phyloP scores from a whole-genome alignment of 2,329 filamentous ascomycete species.

The Capronia coronata region DNA sequence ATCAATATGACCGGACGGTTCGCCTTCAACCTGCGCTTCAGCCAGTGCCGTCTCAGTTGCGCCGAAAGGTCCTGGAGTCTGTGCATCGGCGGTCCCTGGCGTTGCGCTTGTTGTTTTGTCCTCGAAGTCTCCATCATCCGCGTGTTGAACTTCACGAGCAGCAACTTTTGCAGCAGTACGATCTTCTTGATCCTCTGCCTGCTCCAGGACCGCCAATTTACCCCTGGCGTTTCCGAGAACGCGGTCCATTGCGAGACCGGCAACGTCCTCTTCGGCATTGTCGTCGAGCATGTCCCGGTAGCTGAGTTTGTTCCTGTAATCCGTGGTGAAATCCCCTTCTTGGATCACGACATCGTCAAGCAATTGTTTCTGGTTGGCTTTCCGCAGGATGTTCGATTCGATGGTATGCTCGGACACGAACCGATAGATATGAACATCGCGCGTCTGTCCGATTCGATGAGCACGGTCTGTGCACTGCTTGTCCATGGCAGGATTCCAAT shows the following conservation, averaged over 20 bases:
- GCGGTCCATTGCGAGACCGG: slow-evolving; percentile 76
- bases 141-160: slow-evolving; percentile 76
- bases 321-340: slow-evolving; percentile 94
- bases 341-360: slow-evolving; percentile 97
- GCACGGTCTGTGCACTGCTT: slow-evolving; percentile 97
- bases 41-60: slow-evolving; percentile 31
- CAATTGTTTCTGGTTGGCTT: slow-evolving; percentile 95
- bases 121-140: slow-evolving; percentile 78
- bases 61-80: slow-evolving; percentile 25
- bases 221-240: slow-evolving; percentile 56
- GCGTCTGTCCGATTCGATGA: slow-evolving; percentile 93
- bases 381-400: slow-evolving; percentile 93
- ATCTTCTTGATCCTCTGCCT: slow-evolving; percentile 88
- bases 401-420: slow-evolving; percentile 91
- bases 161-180: slow-evolving; percentile 79
- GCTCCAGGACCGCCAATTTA: slow-evolving; percentile 69
- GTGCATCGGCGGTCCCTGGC: slow-evolving; percentile 30
- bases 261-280: slow-evolving; percentile 51
- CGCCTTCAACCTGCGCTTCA: slow-evolving; percentile 37
- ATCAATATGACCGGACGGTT: slow-evolving; percentile 57
- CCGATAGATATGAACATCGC: slow-evolving; percentile 96
- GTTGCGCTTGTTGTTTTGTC: slow-evolving; percentile 48
- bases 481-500: slow-evolving; percentile 99
- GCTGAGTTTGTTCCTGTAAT: slow-evolving; percentile 77
- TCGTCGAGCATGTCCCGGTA: slow-evolving; percentile 61